A percentile compares a stretch with the other conserved stretches of the same genome.
Conservation (phyloP, 208 protist species). For the Acanthamoeba royreba region DNA sequence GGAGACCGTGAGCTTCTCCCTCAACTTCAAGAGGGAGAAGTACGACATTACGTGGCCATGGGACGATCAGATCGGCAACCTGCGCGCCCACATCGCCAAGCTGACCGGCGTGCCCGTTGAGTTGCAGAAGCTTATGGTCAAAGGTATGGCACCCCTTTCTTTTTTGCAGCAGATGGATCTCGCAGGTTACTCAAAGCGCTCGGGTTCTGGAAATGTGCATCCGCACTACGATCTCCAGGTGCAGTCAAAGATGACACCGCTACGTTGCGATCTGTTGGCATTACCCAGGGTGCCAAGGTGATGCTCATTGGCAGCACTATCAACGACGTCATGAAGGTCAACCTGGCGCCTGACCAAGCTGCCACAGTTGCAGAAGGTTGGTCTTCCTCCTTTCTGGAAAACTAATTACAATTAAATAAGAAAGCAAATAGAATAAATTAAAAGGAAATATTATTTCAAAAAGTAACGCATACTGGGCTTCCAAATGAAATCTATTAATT, state of each 20-base stretch:
- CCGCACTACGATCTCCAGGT: background rate
- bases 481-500: too few species aligned
- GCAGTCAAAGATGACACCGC: conserved; percentile 31
- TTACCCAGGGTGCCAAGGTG: conserved; percentile 43
- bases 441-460: too few species aligned
- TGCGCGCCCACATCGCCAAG: background rate
- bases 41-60: conserved; percentile 17
- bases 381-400: background rate
- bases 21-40: conserved; percentile 50
- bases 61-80: conserved; percentile 1
- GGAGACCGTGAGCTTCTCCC: conserved; percentile 21
- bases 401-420: too few species aligned
- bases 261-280: conserved; percentile 24
- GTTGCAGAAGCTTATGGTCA: conserved; percentile 49
- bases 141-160: conserved; percentile 21
- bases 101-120: conserved; percentile 27
- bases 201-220: background rate
- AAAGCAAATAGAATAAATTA: too few species aligned
- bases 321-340: conserved; percentile 39
- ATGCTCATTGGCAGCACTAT: conserved; percentile 50
- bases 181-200: background rate
- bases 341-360: background rate
- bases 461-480: too few species aligned
- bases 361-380: background rate
- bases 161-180: too few species aligned